phyloP scores from a whole-genome alignment of 371 early-diverging fungal species.

The Mucor irregularis region DNA sequence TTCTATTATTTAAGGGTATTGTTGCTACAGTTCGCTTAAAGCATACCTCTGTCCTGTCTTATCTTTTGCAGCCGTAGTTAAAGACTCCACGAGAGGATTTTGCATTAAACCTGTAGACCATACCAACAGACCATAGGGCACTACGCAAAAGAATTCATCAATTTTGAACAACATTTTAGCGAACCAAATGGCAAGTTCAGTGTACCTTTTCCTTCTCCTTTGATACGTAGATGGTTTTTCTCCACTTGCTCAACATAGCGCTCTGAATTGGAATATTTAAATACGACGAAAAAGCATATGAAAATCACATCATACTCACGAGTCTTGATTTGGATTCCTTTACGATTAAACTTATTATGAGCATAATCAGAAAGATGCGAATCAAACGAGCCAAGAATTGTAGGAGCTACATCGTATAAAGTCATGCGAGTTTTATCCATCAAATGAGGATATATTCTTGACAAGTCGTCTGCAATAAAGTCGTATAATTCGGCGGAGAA shows the following conservation, averaged over 20 bases:
- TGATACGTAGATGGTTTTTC: constrained; percentile 41
- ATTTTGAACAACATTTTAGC: too few species aligned
- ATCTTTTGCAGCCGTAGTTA: constrained; percentile 46
- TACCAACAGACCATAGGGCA: constrained; percentile 62
- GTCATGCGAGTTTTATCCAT: constrained; percentile 65
- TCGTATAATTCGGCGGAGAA: constrained; percentile 81
- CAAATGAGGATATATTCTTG: constrained; percentile 61
- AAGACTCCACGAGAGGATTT: constrained; percentile 56
- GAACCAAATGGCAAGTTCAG: background rate
- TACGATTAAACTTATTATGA: constrained; percentile 62
- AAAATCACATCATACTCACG: background rate
- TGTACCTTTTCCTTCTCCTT: constrained; percentile 48
- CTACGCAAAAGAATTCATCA: too few species aligned
- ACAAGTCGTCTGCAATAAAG: constrained; percentile 74
- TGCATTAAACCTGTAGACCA: constrained; percentile 78
- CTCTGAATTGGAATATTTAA: too few species aligned
- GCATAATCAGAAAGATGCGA: constrained; percentile 67
- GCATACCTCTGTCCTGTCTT: constrained; percentile 29
- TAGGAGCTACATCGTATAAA: constrained; percentile 73
- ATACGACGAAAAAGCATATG: too few species aligned
- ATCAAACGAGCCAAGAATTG: constrained; percentile 77
- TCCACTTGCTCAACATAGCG: constrained; percentile 54
- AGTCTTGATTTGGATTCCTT: constrained; percentile 71
- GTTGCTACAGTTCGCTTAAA: background rate
- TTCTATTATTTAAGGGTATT: background rate